Evolutionary conservation across 108 stramenopile species (phyloP), one percentile per base, ranked within the genome.

Genomic region (Cylindrotheca fusiformis): DNA sequence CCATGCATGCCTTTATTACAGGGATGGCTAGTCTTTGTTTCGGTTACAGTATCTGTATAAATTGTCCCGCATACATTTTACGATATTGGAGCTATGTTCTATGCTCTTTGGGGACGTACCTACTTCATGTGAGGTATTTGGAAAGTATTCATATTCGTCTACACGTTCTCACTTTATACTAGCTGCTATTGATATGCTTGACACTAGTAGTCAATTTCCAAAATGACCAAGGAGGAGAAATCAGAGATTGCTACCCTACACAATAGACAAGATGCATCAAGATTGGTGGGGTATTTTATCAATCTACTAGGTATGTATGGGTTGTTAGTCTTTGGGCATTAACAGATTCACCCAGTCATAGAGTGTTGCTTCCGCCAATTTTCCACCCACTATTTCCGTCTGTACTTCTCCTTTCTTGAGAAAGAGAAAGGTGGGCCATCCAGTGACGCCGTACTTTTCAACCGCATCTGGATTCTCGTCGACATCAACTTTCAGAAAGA

Each of bases 361-460:
- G 19, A 66, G 48, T 32, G 67, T 68, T 19, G 58, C 58, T 47
- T 68, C 58, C 8, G 67, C 56, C 23, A 68, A 2, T 32, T 68
- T 51, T 12, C 58, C 67, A 21, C 67, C 67, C 17, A 68, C 58
- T n/a, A 68, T 32, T 68, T 68, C 67, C 26, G 48, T 32, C 24
- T 55, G 36, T 14, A 88, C 86, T 68, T 89, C 85, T 4, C 93
- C 89, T 46, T 69, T 74, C 68, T 91, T 95, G 58, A 95, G 73
- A 59, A 95, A 95, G 3, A 92, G 30, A 80, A 96, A 96, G 0
- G 95, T 96, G 20, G 95, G 95, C 95, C 93, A 93, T 54, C 91
- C 92, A 17, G 67, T 74, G 1, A 93, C 91, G 33, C 72, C 73
- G 57, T 91, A 94, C 30, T 92, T 85, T 51, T 80, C 82, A 2